Percentiles rank a stretch among this genome's conserved stretches.
Evolutionary conservation across 2,329 filamentous ascomycete species (phyloP).

Genomic region (Arthrocladium fulminans): DNA sequence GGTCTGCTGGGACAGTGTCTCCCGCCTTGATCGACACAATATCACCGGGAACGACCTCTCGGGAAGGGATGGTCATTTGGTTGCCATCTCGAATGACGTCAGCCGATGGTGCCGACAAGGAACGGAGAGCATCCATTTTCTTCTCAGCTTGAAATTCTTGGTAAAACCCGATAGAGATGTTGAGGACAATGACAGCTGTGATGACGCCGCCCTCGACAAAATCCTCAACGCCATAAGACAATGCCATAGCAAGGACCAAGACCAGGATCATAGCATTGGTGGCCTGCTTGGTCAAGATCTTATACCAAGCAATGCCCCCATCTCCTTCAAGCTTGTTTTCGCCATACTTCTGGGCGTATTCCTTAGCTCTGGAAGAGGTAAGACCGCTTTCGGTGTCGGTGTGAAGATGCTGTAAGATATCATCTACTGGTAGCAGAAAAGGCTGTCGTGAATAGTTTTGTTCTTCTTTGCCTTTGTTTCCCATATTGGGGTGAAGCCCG

Average conservation of each 20-base stretch:
- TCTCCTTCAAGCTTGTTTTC: conserved; percentile 41
- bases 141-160: conserved; percentile 54
- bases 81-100: conserved; percentile 49
- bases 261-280: conserved; percentile 50
- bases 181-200: conserved; percentile 49
- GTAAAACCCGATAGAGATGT: conserved; percentile 50
- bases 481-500: conserved; percentile 14
- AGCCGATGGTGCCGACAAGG: conserved; percentile 48
- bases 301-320: conserved; percentile 38
- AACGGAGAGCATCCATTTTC: conserved; percentile 49
- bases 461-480: conserved; percentile 14
- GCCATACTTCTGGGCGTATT: conserved; percentile 41
- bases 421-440: conserved; percentile 28
- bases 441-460: conserved; percentile 28
- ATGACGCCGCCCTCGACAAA: conserved; percentile 53
- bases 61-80: conserved; percentile 43
- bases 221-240: conserved; percentile 47
- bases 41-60: conserved; percentile 53
- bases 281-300: conserved; percentile 45
- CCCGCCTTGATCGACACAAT: conserved; percentile 45
- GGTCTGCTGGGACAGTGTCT: conserved; percentile 51
- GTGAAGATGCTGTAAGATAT: conserved; percentile 36
- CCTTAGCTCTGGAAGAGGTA: conserved; percentile 33
- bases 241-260: conserved; percentile 64
- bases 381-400: conserved; percentile 44